Evolutionary conservation across 345 rosid species (phyloP), one percentile per base, ranked within the genome.

Genomic region (Garcia nutans): DNA sequence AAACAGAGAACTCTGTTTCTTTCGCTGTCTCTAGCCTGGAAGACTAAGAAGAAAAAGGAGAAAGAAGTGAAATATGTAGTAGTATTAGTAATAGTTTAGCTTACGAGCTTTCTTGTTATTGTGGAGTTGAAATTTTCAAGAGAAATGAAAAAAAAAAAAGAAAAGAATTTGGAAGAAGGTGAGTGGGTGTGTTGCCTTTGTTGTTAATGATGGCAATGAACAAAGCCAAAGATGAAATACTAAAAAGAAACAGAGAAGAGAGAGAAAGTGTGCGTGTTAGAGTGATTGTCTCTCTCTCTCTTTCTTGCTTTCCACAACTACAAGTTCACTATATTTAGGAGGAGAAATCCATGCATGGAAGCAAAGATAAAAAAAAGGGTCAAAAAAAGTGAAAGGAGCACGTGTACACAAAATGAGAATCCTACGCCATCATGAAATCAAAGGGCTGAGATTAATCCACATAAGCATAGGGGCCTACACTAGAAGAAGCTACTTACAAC

Each of bases 281-380:
- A 3, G 41, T 2, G 41, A 3, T 0, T 37, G 15, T 24, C 1
- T 56, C 33, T 57, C 31, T 71, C 31, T 71, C 15, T 23, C 20
- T 70, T 31, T 62, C 60, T 63, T 28, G 31, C 70, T 49, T 31
- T 10, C 58, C n/a, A 61, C 59, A 73, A 73, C 31, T 50, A 22
- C 13, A 58, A 58, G 68, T 42, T 23, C 72, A 76, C 70, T 76
- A 81, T 55, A 79, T 76, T 82, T 80, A 77, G 84, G 89, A 86
- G 91, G 85, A 86, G 88, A 88, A 88, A 83, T 85, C 89, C 86
- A 88, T 86, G 91, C 91, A 86, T 68, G 84, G 86, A 88, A 88
- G 92, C 88, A 85, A 86, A 84, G 85, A 79, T 72, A 20, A 71
- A 69, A 80, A 56, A 77, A 75, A 76, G 68, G 79, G 31, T 28